phyloP scores from a whole-genome alignment of 306 rosid genomes.

The Cicer arietinum region DNA sequence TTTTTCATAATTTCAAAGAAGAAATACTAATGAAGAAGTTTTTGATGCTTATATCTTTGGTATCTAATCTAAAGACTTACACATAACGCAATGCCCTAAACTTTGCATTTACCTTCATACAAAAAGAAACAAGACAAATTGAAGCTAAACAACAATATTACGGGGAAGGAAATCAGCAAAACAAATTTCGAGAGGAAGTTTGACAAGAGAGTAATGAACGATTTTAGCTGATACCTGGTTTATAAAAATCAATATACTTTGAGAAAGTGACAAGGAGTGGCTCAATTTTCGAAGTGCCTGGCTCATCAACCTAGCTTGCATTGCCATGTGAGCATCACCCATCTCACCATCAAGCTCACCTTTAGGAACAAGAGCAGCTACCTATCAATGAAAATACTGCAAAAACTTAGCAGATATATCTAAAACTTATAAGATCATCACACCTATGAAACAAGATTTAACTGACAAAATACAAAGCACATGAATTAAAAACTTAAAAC shows the following conservation, averaged over 20 bases:
- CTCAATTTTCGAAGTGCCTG: constrained; percentile 93
- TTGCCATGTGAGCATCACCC: constrained; percentile 96
- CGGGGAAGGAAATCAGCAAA: constrained; percentile 8
- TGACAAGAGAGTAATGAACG: constrained; percentile 23
- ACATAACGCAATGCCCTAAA: background rate
- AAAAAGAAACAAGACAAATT: constrained; percentile 1
- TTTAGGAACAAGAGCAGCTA: constrained; percentile 95
- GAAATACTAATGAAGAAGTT: background rate
- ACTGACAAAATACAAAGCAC: background rate
- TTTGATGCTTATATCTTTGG: constrained; percentile 10
- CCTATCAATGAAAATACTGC: constrained; percentile 57
- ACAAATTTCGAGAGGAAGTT: constrained; percentile 7
- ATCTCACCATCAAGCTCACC: constrained; percentile 94
- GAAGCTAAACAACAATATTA: background rate
- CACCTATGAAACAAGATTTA: constrained; percentile 28
- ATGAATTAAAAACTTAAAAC: background rate
- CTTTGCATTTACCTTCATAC: constrained; percentile 25
- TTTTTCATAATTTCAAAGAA: background rate
- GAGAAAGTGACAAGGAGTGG: constrained; percentile 84
- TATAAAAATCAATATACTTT: constrained; percentile 73
- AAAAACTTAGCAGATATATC: constrained; percentile 31
- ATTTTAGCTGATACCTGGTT: constrained; percentile 73
- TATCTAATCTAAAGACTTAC: background rate
- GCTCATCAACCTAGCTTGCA: constrained; percentile 98
- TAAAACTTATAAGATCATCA: constrained; percentile 15